Evolutionary conservation across 2,329 filamentous ascomycete genomes (phyloP).

Genomic region (Mycosphaerella sp.): DNA sequence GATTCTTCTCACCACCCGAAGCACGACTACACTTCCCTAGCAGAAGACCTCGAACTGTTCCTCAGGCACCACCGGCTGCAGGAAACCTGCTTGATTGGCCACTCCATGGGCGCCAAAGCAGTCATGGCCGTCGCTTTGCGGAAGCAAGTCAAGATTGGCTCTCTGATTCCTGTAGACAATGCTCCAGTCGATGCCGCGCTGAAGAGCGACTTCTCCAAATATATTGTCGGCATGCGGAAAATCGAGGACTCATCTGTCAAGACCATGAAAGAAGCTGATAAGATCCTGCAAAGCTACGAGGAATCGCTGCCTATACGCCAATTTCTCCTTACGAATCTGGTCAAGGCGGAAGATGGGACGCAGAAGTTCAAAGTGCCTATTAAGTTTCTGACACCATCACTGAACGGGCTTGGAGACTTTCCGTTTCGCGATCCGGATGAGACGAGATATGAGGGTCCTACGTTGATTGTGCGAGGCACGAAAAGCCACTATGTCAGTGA

Average conservation of each 20-base stretch:
- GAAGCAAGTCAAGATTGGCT: constrained; percentile 59
- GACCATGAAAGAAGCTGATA: constrained; percentile 71
- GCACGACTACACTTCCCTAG: constrained; percentile 79
- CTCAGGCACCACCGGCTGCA: constrained; percentile 64
- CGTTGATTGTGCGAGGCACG: constrained; percentile 73
- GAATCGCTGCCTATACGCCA: constrained; percentile 71
- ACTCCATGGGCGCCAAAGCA: constrained; percentile 95
- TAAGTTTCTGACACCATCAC: constrained; percentile 57
- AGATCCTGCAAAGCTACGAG: constrained; percentile 70
- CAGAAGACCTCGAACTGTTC: constrained; percentile 75
- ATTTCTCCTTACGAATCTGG: constrained; percentile 83
- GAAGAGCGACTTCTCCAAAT: constrained; percentile 67
- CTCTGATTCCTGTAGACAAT: constrained; percentile 83
- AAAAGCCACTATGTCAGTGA: constrained; percentile 73
- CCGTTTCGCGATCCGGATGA: constrained; percentile 70
- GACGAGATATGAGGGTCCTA: constrained; percentile 65
- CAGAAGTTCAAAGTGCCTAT: constrained; percentile 78
- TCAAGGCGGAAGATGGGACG: constrained; percentile 50
- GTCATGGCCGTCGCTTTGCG: constrained; percentile 80
- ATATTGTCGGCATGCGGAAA: constrained; percentile 76
- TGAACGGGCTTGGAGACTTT: constrained; percentile 80
- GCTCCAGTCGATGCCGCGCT: constrained; percentile 77
- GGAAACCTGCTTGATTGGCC: constrained; percentile 73
- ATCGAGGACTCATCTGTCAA: constrained; percentile 65
- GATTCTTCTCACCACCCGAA: constrained; percentile 70